Conservation (phyloP, 176 grass and related monocot species). For the Carex scoparia region DNA sequence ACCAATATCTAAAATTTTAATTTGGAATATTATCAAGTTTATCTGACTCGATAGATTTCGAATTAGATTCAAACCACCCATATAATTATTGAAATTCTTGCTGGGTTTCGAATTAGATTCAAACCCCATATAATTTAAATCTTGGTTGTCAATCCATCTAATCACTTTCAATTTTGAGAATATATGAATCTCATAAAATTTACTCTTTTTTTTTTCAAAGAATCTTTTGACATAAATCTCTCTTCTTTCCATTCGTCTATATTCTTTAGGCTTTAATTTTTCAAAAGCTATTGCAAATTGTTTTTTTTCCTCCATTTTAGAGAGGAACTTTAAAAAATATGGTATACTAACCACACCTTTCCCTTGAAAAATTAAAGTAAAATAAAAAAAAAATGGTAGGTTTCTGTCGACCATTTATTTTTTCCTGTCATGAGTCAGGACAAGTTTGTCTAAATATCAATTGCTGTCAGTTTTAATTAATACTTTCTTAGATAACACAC, state of each 20-base stretch:
- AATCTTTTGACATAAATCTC: background rate
- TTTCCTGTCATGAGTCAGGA: background rate
- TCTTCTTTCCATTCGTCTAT: background rate
- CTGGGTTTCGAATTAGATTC: background rate
- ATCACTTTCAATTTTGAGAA: background rate
- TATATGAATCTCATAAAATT: background rate
- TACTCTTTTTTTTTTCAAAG: no score
- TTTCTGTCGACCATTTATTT: background rate
- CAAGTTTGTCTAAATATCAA: background rate
- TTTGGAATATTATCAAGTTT: background rate
- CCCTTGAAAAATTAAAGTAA: background rate
- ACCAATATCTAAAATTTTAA: background rate
- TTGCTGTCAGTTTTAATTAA: background rate
- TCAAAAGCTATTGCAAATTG: background rate
- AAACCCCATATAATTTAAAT: background rate
- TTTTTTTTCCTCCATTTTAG: no score
- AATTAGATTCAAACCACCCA: background rate
- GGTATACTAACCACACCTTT: background rate
- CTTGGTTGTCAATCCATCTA: background rate
- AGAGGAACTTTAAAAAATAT: no score
- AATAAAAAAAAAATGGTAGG: background rate
- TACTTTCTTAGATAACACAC: background rate
- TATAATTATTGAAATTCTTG: no score
- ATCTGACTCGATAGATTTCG: background rate
- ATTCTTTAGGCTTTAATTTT: background rate